Evolutionary conservation across 768 basidiomycete genomes (phyloP).

Genomic region (Thelephora ganbajun): DNA sequence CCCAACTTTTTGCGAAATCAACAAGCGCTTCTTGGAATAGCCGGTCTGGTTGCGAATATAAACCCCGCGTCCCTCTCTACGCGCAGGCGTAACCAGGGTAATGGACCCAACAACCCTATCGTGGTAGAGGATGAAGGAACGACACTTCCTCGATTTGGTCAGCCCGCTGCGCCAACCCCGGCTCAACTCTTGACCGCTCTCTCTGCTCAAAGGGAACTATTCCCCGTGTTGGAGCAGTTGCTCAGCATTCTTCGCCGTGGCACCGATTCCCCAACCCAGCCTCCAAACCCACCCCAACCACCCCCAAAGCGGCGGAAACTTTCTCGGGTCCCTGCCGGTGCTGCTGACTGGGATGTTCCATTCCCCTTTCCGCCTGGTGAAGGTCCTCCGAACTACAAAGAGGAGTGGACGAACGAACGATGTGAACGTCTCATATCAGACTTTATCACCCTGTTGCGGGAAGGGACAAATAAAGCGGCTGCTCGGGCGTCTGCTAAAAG

Average conservation of each 20-base stretch:
- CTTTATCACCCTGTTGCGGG: slow-evolving; percentile 44
- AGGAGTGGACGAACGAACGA: slow-evolving; percentile 53
- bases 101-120: slow-evolving; percentile 50
- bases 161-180: not conserved
- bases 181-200: slow-evolving; percentile 1
- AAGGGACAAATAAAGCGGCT: slow-evolving; percentile 47
- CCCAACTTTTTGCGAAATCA: slow-evolving; percentile 64
- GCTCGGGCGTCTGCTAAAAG: slow-evolving; percentile 26
- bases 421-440: slow-evolving; percentile 48
- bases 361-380: slow-evolving; percentile 64
- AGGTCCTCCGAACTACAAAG: slow-evolving; percentile 50
- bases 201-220: not conserved
- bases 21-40: slow-evolving; percentile 53
- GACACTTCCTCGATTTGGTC: slow-evolving; percentile 13
- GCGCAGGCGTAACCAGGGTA: slow-evolving; percentile 30
- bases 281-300: slow-evolving; percentile 2
- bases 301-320: slow-evolving; percentile 48
- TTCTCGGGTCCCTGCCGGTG: slow-evolving; percentile 61
- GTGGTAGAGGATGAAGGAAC: slow-evolving; percentile 47
- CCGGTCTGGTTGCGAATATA: slow-evolving; percentile 55
- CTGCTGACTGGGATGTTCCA: slow-evolving; percentile 71
- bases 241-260: not conserved
- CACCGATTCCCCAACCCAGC: not conserved
- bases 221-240: not conserved
- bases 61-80: slow-evolving; percentile 38